Base-by-base conservation (phyloP, 257 asterid species). In the Solanum ahanhuiri region DNA sequence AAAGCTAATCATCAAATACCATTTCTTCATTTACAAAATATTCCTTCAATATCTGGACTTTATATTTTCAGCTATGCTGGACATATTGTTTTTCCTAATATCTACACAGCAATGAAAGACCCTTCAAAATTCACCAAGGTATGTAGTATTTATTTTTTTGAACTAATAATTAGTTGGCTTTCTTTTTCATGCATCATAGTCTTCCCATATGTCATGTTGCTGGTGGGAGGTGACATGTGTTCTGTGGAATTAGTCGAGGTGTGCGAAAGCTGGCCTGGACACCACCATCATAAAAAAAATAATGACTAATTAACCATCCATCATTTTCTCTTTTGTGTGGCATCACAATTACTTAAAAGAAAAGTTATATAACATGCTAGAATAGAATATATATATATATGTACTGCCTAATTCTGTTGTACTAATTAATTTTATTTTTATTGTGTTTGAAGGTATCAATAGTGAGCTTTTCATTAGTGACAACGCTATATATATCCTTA, bases 61-160 rank as follows among this genome's bases (percentile, higher is more conserved):
- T 95, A 91, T 39, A 54, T 93, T 71, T 95, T 92, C 86, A 85
- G 95, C 20, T 93, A 54, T 90, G 98, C 91, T 7, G 98, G 98
- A 1, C 98, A 94, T 86, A 91, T 90, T 67, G 98, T 94, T 71
- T 94, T 95, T 63, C 98, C 98, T 9, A 93, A 95, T 87, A 83
- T 95, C 10, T 89, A 94, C 86, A 88, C 91, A 22, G 92, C 95
- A 88, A 94, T 94, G 96, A 93, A 90, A 71, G 98, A 95, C 82
- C 95, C 95, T 37, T 90, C 96, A 75, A 91, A 89, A 87, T 95
- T 94, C 93, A 95, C 98, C 8, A 91, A 94, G 98, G 98, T 94
- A 81, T 71, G 77, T 33, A 58, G 23, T 37, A 0, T 14, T 23
- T 35, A 1, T 20, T 28, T 20, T n/a, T 9, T n/a, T 6, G 10